These are phyloP conservation scores for Entelexis paramagnoliae DNA, from an alignment of 1,139 yeast genomes.

Conservation along the genomic window DNA sequence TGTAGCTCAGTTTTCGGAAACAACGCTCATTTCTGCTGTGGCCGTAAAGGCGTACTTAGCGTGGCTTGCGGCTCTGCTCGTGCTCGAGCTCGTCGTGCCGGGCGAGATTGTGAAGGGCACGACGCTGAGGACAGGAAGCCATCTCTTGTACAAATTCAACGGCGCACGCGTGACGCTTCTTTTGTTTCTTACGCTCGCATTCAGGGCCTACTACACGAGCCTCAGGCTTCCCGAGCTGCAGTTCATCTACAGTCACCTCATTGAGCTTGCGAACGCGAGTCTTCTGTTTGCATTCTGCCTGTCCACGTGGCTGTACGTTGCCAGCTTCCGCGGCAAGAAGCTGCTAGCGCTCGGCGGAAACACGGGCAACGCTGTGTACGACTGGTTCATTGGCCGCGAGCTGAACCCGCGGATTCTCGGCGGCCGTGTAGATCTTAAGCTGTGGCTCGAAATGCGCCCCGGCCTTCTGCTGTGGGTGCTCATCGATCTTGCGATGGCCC, in stretches of 20 bases:
- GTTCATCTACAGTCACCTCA: slow-evolving; percentile 58
- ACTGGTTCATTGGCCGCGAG: slow-evolving; percentile 97
- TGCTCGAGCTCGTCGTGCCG: slow-evolving; percentile 60
- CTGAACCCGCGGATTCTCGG: slow-evolving; percentile 65
- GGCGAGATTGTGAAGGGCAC: slow-evolving; percentile 63
- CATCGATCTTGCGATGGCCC: slow-evolving; percentile 68
- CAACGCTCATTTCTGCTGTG: slow-evolving; percentile 27
- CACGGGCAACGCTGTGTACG: slow-evolving; percentile 62
- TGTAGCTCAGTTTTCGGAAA: slow-evolving; percentile 30
- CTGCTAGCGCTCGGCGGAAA: slow-evolving; percentile 82
- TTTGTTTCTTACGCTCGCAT: slow-evolving; percentile 39
- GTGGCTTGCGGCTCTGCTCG: slow-evolving; percentile 63
- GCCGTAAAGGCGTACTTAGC: slow-evolving; percentile 57
- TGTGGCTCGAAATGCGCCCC: slow-evolving; percentile 90
- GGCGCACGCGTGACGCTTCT: slow-evolving; percentile 52
- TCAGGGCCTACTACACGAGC: slow-evolving; percentile 42
- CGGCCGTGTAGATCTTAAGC: slow-evolving; percentile 75
- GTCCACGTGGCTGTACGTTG: slow-evolving; percentile 53
- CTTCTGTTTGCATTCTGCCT: slow-evolving; percentile 53
- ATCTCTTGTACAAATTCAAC: slow-evolving; percentile 65
- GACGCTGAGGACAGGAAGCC: slow-evolving; percentile 61
- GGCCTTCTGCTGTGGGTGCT: slow-evolving; percentile 82
- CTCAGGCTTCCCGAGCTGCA: slow-evolving; percentile 69
- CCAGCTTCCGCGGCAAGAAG: slow-evolving; percentile 46
- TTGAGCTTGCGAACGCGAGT: slow-evolving; percentile 55